Percentiles rank a stretch among this genome's conserved stretches.
Evolutionary conservation across 1,139 yeast species (phyloP).

Genomic region (Spathaspora sp.): DNA sequence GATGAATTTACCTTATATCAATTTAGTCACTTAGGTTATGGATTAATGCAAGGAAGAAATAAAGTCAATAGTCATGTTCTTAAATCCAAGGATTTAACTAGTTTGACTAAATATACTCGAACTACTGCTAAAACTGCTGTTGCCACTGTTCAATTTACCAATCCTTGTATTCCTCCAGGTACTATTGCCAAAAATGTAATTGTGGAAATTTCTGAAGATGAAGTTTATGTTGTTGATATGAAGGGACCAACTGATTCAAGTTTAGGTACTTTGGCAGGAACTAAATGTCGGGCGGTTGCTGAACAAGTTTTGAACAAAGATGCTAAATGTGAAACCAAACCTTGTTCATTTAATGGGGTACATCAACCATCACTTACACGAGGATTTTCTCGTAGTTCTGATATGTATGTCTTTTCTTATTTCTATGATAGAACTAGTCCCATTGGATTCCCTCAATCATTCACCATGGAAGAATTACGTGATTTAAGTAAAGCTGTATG

Average conservation of each 20-base stretch:
- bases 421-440: constrained; percentile 94
- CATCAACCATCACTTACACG: constrained; percentile 89
- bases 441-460: constrained; percentile 89
- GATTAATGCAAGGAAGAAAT: constrained; percentile 90
- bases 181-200: constrained; percentile 50
- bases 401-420: constrained; percentile 86
- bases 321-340: constrained; percentile 64
- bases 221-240: constrained; percentile 64
- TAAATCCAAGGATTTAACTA: constrained; percentile 34
- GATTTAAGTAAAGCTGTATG: constrained; percentile 86
- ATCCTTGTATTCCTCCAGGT: constrained; percentile 90
- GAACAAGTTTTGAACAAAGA: constrained; percentile 85
- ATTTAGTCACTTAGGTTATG: constrained; percentile 93
- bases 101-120: constrained; percentile 26
- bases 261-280: constrained; percentile 34
- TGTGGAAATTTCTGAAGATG: constrained; percentile 52
- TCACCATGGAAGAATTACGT: constrained; percentile 78
- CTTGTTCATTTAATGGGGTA: constrained; percentile 96
- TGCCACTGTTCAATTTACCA: constrained; percentile 45
- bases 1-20: constrained; percentile 84
- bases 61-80: constrained; percentile 68
- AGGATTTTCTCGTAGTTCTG: constrained; percentile 68
- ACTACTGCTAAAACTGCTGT: constrained; percentile 40
- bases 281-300: constrained; percentile 83
- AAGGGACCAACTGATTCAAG: constrained; percentile 56